A percentile compares a stretch with the other conserved stretches of the same genome.
phyloP scores from a whole-genome alignment of 2,329 filamentous ascomycete genomes.

The Trematosphaeria pertusa region DNA sequence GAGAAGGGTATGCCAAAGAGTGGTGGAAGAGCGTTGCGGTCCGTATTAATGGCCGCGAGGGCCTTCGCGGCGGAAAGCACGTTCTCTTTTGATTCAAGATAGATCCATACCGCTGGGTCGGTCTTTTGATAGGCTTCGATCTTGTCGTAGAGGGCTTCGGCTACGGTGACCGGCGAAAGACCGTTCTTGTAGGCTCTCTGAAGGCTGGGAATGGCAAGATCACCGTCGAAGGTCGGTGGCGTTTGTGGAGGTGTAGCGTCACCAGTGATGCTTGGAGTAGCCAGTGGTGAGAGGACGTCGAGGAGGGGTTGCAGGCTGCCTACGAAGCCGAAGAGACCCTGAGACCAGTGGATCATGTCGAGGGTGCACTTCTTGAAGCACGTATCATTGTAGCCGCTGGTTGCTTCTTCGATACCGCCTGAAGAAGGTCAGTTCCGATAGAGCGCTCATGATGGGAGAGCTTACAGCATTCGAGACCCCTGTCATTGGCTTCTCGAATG shows the following conservation, averaged over 20 bases:
- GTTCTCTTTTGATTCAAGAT: conserved; percentile 49
- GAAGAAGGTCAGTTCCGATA: conserved; percentile 29
- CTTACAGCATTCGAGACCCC: conserved; percentile 66
- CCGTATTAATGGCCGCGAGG: conserved; percentile 50
- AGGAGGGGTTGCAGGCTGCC: conserved; percentile 53
- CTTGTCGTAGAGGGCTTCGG: conserved; percentile 54
- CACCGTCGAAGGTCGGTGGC: conserved; percentile 49
- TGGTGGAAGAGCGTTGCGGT: conserved; percentile 52
- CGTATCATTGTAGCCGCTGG: conserved; percentile 56
- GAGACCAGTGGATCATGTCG: conserved; percentile 60
- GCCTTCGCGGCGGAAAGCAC: conserved; percentile 51
- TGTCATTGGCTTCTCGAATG: conserved; percentile 63
- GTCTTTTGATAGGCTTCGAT: conserved; percentile 57
- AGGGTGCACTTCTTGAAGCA: conserved; percentile 56
- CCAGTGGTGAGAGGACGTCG: conserved; percentile 30
- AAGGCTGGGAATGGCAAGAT: conserved; percentile 54
- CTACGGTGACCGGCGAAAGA: conserved; percentile 52
- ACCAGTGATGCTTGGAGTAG: neutral
- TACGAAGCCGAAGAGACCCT: conserved; percentile 61
- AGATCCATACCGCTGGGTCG: conserved; percentile 62
- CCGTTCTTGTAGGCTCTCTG: conserved; percentile 54
- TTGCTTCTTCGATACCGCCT: conserved; percentile 52
- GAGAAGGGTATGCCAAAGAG: conserved; percentile 65
- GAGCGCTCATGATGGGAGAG: neutral
- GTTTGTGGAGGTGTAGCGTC: conserved; percentile 42